Conservation (phyloP, 768 basidiomycete genomes). For the Leccinum fibrillosum region DNA sequence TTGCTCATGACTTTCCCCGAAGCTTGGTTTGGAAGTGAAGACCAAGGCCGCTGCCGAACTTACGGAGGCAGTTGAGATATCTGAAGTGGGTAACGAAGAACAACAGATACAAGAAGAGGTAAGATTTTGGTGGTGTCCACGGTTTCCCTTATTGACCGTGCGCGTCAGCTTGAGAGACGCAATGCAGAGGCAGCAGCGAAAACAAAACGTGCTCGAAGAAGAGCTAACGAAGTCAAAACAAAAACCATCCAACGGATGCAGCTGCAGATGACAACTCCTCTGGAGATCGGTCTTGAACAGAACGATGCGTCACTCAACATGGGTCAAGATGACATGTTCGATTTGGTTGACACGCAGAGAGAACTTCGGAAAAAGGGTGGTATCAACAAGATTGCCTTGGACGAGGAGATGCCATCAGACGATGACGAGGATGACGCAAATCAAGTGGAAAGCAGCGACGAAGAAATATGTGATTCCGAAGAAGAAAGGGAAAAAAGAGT, state of each 20-base stretch:
- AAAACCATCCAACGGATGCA: conserved; percentile 94
- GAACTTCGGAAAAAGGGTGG: conserved; percentile 40
- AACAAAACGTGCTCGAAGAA: conserved; percentile 75
- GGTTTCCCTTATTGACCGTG: conserved; percentile 5
- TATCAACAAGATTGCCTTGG: conserved; percentile 35
- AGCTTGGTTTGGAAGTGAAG: conserved; percentile 86
- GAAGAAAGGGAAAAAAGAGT: conserved; percentile 69
- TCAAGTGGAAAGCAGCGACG: conserved; percentile 29
- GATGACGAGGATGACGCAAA: conserved; percentile 37
- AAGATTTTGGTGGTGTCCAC: background rate
- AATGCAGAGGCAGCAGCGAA: conserved; percentile 73
- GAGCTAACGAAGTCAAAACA: conserved; percentile 83
- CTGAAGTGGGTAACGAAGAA: conserved; percentile 79
- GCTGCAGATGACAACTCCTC: conserved; percentile 94
- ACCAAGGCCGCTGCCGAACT: conserved; percentile 68
- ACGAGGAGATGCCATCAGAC: conserved; percentile 43
- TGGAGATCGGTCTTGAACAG: conserved; percentile 91
- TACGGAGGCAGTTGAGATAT: conserved; percentile 67
- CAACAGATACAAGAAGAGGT: conserved; percentile 90
- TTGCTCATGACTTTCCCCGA: conserved; percentile 7
- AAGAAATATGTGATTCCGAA: conserved; percentile 53
- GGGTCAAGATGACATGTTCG: conserved; percentile 87
- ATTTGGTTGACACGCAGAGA: conserved; percentile 63
- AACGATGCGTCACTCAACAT: conserved; percentile 67
- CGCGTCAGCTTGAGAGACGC: conserved; percentile 70